Percentiles rank a stretch among this genome's conserved stretches.
phyloP scores from a whole-genome alignment of 1,139 yeast genomes.

The Pichia cactophila region DNA sequence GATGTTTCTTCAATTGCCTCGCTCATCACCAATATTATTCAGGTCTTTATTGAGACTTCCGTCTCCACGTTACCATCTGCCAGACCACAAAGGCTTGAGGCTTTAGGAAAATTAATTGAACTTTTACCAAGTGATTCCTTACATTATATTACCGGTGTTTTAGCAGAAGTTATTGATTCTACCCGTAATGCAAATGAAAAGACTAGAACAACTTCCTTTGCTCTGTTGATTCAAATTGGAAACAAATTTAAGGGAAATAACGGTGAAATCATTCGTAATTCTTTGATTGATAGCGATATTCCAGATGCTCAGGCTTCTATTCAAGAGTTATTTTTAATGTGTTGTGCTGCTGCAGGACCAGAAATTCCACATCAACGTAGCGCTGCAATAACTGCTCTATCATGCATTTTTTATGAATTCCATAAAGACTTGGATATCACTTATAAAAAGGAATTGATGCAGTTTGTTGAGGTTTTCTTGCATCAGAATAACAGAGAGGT shows the following conservation, averaged over 20 bases:
- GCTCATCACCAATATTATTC: constrained; percentile 53
- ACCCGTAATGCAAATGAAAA: constrained; percentile 94
- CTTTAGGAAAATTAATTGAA: constrained; percentile 54
- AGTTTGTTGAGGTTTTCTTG: constrained; percentile 85
- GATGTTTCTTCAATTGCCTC: constrained; percentile 45
- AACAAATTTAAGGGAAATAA: constrained; percentile 47
- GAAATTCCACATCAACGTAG: constrained; percentile 92
- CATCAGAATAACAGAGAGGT: constrained; percentile 89
- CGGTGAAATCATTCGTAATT: constrained; percentile 64
- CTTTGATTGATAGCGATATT: constrained; percentile 51
- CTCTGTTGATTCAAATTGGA: constrained; percentile 75
- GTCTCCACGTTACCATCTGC: constrained; percentile 65
- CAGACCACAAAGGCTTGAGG: constrained; percentile 69
- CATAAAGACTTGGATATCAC: constrained; percentile 51
- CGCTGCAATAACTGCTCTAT: constrained; percentile 86
- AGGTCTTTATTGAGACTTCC: constrained; percentile 50
- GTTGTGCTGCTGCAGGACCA: constrained; percentile 94
- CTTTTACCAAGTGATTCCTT: constrained; percentile 56
- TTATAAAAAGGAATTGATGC: constrained; percentile 62
- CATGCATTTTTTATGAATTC: constrained; percentile 83
- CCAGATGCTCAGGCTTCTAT: constrained; percentile 63
- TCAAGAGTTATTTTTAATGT: constrained; percentile 83
- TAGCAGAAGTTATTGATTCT: constrained; percentile 82
- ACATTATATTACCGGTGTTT: constrained; percentile 69
- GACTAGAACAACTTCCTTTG: constrained; percentile 77